A percentile compares a stretch with the other conserved stretches of the same genome.
These are phyloP conservation scores for Neofusicoccum laricinum DNA, from an alignment of 2,329 filamentous ascomycete genomes.

Conservation along the genomic window DNA sequence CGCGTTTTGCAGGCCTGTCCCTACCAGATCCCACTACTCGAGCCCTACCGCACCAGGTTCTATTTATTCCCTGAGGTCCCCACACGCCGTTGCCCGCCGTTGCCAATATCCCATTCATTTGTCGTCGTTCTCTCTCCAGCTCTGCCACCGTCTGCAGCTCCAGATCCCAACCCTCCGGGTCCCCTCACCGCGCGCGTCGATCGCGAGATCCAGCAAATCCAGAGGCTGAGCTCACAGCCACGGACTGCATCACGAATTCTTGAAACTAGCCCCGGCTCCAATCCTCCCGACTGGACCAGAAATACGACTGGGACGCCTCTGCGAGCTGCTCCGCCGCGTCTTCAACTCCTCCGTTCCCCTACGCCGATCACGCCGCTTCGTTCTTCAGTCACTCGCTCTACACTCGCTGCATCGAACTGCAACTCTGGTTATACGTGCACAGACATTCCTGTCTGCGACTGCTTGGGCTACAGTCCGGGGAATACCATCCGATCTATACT, in stretches of 20 bases:
- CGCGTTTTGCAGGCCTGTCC: conserved; percentile 13
- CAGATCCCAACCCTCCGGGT: conserved; percentile 1
- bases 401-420: neutral
- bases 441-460: neutral
- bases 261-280: conserved; percentile 13
- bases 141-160: conserved; percentile 6
- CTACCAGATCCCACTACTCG: neutral
- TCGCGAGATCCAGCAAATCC: conserved; percentile 10
- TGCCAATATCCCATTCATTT: neutral
- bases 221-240: conserved; percentile 14
- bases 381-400: conserved; percentile 6
- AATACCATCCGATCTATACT: conserved; percentile 12
- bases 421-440: conserved; percentile 7
- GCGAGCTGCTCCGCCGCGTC: neutral
- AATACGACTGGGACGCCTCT: neutral
- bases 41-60: conserved; percentile 12
- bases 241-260: conserved; percentile 17
- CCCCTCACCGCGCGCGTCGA: neutral
- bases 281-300: conserved; percentile 5
- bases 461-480: conserved; percentile 4
- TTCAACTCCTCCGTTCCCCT: neutral
- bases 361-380: neutral
- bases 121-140: neutral
- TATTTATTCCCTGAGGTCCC: conserved; percentile 15
- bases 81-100: conserved; percentile 11